phyloP scores from a whole-genome alignment of 257 asterid species.

The Solanum bulbocastanum region DNA sequence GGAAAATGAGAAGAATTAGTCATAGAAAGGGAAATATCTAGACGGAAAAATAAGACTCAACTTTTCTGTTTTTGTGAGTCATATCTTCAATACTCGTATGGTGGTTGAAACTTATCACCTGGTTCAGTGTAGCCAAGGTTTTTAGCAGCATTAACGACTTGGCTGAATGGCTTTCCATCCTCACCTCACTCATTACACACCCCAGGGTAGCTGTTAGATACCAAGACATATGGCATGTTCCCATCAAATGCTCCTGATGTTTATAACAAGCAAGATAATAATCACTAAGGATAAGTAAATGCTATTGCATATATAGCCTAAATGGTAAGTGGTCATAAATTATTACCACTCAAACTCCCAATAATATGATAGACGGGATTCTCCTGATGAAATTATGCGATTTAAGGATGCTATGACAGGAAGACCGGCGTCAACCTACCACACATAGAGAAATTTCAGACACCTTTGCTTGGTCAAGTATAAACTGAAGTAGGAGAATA shows the following conservation, averaged over 20 bases:
- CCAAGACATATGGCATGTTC: background rate
- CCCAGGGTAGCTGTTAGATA: constrained; percentile 69
- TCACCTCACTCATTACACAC: constrained; percentile 90
- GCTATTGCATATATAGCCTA: constrained; percentile 1
- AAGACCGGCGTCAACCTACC: constrained; percentile 95
- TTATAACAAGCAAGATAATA: background rate
- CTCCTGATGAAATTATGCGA: constrained; percentile 74
- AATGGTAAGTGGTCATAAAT: background rate
- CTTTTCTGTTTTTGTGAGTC: background rate
- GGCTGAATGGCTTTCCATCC: constrained; percentile 76
- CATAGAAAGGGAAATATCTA: background rate
- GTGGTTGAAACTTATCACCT: constrained; percentile 29
- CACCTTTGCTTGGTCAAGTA: background rate
- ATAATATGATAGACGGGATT: constrained; percentile 47
- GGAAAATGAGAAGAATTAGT: background rate
- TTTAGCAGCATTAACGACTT: constrained; percentile 77
- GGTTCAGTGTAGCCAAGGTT: constrained; percentile 92
- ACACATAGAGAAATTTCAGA: constrained; percentile 1
- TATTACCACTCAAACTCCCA: constrained; percentile 86
- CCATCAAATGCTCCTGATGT: background rate
- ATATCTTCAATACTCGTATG: background rate
- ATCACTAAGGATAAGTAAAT: background rate
- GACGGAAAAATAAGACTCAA: background rate
- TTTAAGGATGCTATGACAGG: constrained; percentile 82
- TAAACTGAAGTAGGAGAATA: background rate